A percentile compares a stretch with the other conserved stretches of the same genome.
Evolutionary conservation across 2,329 filamentous ascomycete genomes (phyloP).

Genomic region (Fusarium sp.): DNA sequence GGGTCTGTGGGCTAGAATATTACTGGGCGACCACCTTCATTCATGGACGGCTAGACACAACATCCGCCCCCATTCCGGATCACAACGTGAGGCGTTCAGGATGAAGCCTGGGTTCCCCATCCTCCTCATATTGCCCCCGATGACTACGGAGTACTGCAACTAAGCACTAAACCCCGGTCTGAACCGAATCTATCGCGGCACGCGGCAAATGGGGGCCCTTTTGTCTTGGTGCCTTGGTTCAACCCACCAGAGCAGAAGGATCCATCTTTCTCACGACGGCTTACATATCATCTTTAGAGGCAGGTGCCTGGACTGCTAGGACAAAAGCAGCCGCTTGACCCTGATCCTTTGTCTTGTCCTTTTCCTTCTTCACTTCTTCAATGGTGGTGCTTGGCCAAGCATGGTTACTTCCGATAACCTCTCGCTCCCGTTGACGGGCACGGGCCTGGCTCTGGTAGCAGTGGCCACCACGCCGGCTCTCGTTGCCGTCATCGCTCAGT

Average conservation of each 20-base stretch:
- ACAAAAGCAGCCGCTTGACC: constrained; percentile 21
- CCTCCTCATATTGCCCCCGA: not conserved
- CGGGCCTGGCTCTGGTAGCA: constrained; percentile 51
- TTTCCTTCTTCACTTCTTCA: not conserved
- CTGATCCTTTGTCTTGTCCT: constrained; percentile 1
- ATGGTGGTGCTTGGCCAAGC: constrained; percentile 2
- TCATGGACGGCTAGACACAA: constrained; percentile 8
- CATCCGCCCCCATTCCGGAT: not conserved
- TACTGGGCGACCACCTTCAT: not conserved
- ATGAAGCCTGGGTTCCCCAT: not conserved
- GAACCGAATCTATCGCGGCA: constrained; percentile 8
- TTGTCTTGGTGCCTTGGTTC: constrained; percentile 30
- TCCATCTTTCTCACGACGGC: constrained; percentile 26
- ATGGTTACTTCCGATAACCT: constrained; percentile 30
- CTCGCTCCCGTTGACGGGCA: constrained; percentile 47
- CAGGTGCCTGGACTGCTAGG: constrained; percentile 18
- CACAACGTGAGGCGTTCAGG: not conserved
- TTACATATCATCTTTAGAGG: constrained; percentile 32
- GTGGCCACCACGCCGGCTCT: constrained; percentile 55
- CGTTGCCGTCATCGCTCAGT: constrained; percentile 50
- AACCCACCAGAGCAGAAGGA: constrained; percentile 25
- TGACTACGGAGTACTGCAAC: not conserved
- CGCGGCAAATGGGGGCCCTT: not conserved
- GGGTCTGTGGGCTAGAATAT: constrained; percentile 5
- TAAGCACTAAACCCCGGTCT: constrained; percentile 2